These are phyloP conservation scores for Nectriaceae sp. DNA, from an alignment of 2,329 filamentous ascomycete genomes.

Conservation along the genomic window DNA sequence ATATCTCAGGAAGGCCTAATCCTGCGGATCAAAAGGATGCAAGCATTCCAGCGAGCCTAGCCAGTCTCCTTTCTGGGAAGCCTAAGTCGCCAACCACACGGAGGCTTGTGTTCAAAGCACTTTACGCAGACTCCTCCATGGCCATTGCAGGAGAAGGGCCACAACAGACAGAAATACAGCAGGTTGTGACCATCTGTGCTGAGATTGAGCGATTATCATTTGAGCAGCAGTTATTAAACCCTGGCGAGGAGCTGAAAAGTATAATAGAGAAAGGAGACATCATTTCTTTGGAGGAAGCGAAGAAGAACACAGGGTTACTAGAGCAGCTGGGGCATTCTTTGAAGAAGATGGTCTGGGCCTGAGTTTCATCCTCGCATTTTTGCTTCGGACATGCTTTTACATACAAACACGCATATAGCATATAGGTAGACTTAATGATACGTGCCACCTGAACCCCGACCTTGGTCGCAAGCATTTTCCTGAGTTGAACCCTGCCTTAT, in stretches of 20 bases:
- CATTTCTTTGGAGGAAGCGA: constrained; percentile 82
- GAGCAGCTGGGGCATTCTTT: constrained; percentile 87
- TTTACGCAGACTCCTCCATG: constrained; percentile 55
- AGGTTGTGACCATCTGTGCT: constrained; percentile 66
- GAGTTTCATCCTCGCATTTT: too few species aligned
- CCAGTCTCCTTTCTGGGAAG: constrained; percentile 44
- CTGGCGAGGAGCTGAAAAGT: constrained; percentile 44
- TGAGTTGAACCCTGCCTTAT: too few species aligned
- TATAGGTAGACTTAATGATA: too few species aligned
- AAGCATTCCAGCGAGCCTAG: constrained; percentile 37
- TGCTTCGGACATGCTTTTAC: too few species aligned
- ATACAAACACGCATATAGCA: too few species aligned
- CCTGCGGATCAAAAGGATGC: constrained; percentile 21
- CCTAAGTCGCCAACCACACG: constrained; percentile 27
- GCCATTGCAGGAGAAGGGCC: constrained; percentile 52
- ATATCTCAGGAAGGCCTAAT: constrained; percentile 28
- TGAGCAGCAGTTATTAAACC: constrained; percentile 44
- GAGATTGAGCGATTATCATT: constrained; percentile 73
- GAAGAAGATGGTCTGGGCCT: constrained; percentile 90
- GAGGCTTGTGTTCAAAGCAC: constrained; percentile 57
- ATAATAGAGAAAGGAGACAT: constrained; percentile 67
- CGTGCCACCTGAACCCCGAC: too few species aligned
- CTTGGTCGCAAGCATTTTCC: too few species aligned
- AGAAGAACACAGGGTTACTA: constrained; percentile 79
- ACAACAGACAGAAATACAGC: constrained; percentile 54